A percentile compares a stretch with the other conserved stretches of the same genome.
Conservation (phyloP, 495 filamentous ascomycete species). For the Penicillium turbatum region DNA sequence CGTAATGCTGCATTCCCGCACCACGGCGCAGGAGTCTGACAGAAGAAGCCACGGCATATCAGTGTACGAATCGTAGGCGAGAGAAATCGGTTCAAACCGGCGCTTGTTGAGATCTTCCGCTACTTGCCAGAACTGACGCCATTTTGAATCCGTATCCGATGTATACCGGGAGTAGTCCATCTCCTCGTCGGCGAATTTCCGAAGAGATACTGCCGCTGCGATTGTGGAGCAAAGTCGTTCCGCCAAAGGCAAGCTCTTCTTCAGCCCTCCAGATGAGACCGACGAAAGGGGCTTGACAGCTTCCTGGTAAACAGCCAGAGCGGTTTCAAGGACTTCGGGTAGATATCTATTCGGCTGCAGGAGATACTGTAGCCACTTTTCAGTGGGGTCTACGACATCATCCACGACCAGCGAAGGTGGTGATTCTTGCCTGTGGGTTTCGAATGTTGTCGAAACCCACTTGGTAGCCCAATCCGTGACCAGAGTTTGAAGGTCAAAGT, state of each 20-base stretch:
- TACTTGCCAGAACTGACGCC: conserved; percentile 84
- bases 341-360: conserved; percentile 77
- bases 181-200: conserved; percentile 55
- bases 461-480: conserved; percentile 56
- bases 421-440: conserved; percentile 51
- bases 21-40: conserved; percentile 69
- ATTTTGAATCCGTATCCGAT: conserved; percentile 70
- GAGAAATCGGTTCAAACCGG: conserved; percentile 69
- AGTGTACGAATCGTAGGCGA: conserved; percentile 65
- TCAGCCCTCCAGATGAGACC: conserved; percentile 24
- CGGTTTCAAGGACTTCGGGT: conserved; percentile 73
- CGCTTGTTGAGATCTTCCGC: conserved; percentile 81
- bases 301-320: conserved; percentile 68
- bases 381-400: conserved; percentile 55
- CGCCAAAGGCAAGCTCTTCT: conserved; percentile 52
- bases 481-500: conserved; percentile 50
- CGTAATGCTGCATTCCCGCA: conserved; percentile 72
- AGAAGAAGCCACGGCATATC: conserved; percentile 79
- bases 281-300: conserved; percentile 45
- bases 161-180: conserved; percentile 71
- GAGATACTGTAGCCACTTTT: conserved; percentile 57
- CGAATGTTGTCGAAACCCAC: conserved; percentile 69
- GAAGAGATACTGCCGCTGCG: conserved; percentile 56
- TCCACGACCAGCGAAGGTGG: conserved; percentile 52
- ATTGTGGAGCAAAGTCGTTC: conserved; percentile 68